phyloP scores from a whole-genome alignment of 768 basidiomycete genomes.

The Serpula lacrymans region DNA sequence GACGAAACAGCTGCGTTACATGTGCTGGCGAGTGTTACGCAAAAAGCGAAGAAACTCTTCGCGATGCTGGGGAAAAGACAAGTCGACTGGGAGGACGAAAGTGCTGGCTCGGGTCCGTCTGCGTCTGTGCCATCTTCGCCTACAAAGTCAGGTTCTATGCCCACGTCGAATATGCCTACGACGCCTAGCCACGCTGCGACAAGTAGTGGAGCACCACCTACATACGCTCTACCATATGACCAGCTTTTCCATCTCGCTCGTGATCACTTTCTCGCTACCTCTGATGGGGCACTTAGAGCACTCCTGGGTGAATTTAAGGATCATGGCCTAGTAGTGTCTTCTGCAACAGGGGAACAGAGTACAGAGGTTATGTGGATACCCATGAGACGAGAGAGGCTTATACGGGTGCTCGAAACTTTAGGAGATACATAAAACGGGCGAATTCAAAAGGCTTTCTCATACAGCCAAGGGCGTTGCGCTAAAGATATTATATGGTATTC shows the following conservation, averaged over 20 bases:
- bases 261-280: constrained; percentile 85
- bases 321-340: constrained; percentile 72
- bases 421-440: no score
- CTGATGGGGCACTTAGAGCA: constrained; percentile 78
- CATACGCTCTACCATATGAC: constrained; percentile 58
- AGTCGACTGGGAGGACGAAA: constrained; percentile 53
- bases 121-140: constrained; percentile 15
- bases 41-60: constrained; percentile 84
- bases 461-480: no score
- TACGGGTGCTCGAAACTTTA: constrained; percentile 37
- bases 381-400: constrained; percentile 70
- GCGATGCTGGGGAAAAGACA: constrained; percentile 65
- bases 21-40: constrained; percentile 82
- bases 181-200: constrained; percentile 11
- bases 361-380: constrained; percentile 84
- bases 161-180: neutral
- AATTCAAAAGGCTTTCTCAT: no score
- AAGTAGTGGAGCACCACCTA: constrained; percentile 12
- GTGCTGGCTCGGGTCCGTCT: constrained; percentile 29
- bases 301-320: constrained; percentile 89
- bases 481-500: no score
- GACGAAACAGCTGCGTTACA: constrained; percentile 77
- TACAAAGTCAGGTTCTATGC: constrained; percentile 3
- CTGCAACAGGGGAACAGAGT: constrained; percentile 39
- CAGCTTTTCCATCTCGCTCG: constrained; percentile 70